Evolutionary conservation across 176 grass and related monocot species (phyloP), one percentile per base, ranked within the genome.

Genomic region (Aegilops longissima): DNA sequence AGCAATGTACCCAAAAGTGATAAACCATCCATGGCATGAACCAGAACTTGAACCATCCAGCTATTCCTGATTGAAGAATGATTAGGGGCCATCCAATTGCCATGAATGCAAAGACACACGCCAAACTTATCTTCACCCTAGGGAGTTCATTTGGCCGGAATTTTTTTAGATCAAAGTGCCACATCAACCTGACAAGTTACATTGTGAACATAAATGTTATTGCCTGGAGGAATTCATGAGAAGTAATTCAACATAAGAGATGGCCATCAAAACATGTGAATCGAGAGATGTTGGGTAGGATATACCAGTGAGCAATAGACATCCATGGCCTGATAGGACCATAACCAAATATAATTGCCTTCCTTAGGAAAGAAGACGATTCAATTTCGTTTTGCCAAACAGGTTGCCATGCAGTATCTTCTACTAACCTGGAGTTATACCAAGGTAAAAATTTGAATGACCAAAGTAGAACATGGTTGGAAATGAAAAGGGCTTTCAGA

Each of bases 361-460:
- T 98, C 79, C 92, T 94, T 59, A 94, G 62, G 68, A 86, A 47
- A 24, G 90, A 63, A 33, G 88, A 85, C 31, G 86, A 80, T 68
- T 91, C 76, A 5, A 98, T 83, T 78, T 98, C 93, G 24, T 94
- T 87, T 93, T 89, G 89, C 90, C 86, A 86, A 91, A 96, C 86
- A 90, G 96, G 96, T 75, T 95, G 92, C 96, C 96, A 98, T 84
- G 93, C 96, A 59, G 93, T 94, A 84, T 98, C 93, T 98, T 96
- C 90, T 86, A 78, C 61, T 79, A 98, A 85, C 96, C 96, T 96
- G 87, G 77, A 78, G 40, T 76, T 61, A 36, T 27, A 70, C 14
- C 82, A 47, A 86, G 27, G 72, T 35, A 84, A 92, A 6, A 79
- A 83, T 18, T 62, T 21, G 24, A 82, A 89, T 56, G 21, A 79